Base-by-base conservation (phyloP, 2,329 filamentous ascomycete genomes). In the Colletotrichum scovillei region DNA sequence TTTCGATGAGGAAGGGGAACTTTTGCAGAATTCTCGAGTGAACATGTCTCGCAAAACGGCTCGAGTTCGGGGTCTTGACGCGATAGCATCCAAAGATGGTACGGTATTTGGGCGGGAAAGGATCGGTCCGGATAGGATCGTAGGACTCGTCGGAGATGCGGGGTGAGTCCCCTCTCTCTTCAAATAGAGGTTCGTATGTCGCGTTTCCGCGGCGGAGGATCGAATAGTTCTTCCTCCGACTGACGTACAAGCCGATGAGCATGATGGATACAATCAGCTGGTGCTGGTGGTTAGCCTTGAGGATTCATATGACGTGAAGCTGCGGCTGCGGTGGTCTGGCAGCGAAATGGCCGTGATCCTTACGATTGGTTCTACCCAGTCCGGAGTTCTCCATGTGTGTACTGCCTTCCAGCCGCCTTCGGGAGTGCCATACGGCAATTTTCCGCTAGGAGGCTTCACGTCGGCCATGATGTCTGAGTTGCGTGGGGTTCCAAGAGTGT, bases 1-100 rank as follows among this genome's bases (percentile, higher is more conserved):
- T 93, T 80, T 93, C 92, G 62, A 93, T 87, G 67, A 93, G 80
- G 78, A 93, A 93, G 5, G 92, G 92, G 42, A 82, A 92, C 78
- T 91, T 91, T 79, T 92, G 89, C 72, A 93, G 84, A 68, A 93
- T 85, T 30, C 90, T 86, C 74, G 89, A 92, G 79, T 92, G 91
- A 62, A 88, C 79, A 78, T 92, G 82, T 73, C 88, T 85, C 52
- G 87, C 85, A 80, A 92, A 93, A n/a, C 89, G 86, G 3, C 88
- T 88, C 3, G 90, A 88, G 77, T 91, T 91, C 12, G 90, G 90
- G 6, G 86, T 91, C 71, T 89, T 78, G 22, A 85, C 79, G 63
- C 72, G 72, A 56, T 85, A 79, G 38, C 77, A 75, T n/a, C 90
- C 87, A 76, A 86, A 89, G 76, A 86, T 87, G 28, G 78, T 78